A percentile compares a stretch with the other conserved stretches of the same genome.
These are phyloP conservation scores for Claviceps sorghi DNA, from an alignment of 2,329 filamentous ascomycete genomes.

Conservation along the genomic window DNA sequence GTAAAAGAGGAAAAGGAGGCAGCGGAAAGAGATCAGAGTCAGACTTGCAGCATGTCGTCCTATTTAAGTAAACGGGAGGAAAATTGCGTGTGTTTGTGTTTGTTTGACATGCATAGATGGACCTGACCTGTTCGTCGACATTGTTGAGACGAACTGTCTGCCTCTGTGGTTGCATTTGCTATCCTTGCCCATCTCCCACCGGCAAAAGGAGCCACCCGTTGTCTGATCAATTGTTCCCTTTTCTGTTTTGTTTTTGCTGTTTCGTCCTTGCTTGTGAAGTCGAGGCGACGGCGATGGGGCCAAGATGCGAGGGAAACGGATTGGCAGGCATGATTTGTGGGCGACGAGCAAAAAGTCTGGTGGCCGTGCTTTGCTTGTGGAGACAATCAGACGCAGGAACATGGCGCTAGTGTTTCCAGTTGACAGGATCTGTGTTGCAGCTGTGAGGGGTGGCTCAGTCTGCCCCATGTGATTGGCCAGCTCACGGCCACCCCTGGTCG, in stretches of 20 bases:
- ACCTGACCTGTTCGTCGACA: not conserved
- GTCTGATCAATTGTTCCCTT: not conserved
- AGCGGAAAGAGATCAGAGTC: not conserved
- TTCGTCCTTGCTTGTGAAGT: not conserved
- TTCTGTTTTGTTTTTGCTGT: not conserved
- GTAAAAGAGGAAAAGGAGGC: not conserved
- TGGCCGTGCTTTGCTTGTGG: not conserved
- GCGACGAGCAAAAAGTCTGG: not conserved
- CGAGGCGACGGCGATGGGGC: not conserved
- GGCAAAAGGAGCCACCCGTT: not conserved
- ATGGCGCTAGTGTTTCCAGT: constrained; percentile 21
- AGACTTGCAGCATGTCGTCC: not conserved
- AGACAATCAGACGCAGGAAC: constrained; percentile 15
- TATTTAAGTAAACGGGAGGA: not conserved
- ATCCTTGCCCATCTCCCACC: not conserved
- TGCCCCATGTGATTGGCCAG: not conserved
- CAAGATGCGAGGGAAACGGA: not conserved
- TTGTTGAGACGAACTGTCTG: not conserved
- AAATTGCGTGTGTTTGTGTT: not conserved
- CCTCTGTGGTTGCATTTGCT: not conserved
- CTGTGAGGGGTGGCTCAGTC: not conserved
- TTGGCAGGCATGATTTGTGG: not conserved
- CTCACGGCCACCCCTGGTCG: not conserved
- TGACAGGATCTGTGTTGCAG: constrained; percentile 8
- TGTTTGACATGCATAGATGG: not conserved